Percentiles rank a stretch among this genome's conserved stretches.
Evolutionary conservation across 139 green algal genomes (phyloP).

Genomic region (Picochlorum sp.): DNA sequence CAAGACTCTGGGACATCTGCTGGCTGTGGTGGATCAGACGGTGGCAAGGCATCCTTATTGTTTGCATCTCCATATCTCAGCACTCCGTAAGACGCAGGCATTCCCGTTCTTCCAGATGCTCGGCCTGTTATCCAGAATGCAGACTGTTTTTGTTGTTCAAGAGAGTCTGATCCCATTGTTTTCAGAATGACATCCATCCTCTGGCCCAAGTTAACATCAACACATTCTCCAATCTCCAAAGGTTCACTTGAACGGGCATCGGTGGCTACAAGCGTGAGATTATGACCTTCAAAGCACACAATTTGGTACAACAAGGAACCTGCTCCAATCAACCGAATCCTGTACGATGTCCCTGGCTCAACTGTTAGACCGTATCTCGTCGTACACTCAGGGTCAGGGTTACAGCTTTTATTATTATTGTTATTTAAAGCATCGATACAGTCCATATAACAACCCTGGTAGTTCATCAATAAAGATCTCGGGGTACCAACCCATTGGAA

Average conservation of each 20-base stretch:
- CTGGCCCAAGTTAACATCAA: constrained; percentile 47
- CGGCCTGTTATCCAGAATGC: background rate
- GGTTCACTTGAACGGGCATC: constrained; percentile 24
- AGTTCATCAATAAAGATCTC: background rate
- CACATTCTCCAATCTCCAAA: constrained; percentile 4
- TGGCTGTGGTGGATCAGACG: background rate
- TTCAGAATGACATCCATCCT: constrained; percentile 8
- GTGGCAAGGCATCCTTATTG: background rate
- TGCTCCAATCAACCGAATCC: constrained; percentile 31
- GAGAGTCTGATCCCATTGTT: background rate
- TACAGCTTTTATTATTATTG: background rate
- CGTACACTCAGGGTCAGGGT: background rate
- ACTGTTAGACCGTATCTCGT: background rate
- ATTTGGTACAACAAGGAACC: constrained; percentile 29
- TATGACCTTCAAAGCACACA: constrained; percentile 36
- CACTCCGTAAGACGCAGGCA: background rate
- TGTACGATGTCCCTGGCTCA: constrained; percentile 12
- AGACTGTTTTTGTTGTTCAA: background rate
- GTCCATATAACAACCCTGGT: background rate
- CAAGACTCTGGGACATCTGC: background rate
- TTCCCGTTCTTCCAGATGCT: background rate
- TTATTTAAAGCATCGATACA: background rate
- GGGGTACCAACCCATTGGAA: background rate
- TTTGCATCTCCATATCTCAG: background rate
- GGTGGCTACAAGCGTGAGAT: constrained; percentile 19